phyloP scores from a whole-genome alignment of 2,329 filamentous ascomycete genomes.

The Penicillium concentricum region DNA sequence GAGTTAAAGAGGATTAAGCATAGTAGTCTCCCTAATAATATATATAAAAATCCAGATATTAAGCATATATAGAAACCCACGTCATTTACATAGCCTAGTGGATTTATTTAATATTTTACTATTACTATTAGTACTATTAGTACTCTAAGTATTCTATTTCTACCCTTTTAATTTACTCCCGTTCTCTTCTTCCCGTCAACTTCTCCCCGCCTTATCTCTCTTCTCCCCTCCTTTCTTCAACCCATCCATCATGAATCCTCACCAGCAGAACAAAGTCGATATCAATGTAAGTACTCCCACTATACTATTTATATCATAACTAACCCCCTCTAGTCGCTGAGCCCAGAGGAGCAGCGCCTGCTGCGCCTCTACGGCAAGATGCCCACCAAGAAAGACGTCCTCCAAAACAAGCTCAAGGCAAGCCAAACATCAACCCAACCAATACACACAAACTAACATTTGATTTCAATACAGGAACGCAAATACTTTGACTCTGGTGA shows the following conservation, averaged over 20 bases:
- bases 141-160: too few relatives aligned
- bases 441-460: background rate
- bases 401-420: constrained; percentile 95
- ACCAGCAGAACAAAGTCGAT: constrained; percentile 98
- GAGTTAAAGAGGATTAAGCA: too few relatives aligned
- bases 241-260: constrained; percentile 74
- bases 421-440: constrained; percentile 1
- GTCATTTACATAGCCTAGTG: too few relatives aligned
- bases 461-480: constrained; percentile 64
- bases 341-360: constrained; percentile 91
- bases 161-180: too few relatives aligned
- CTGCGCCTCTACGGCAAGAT: constrained; percentile 98
- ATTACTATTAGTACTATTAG: background rate
- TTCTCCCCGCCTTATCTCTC: constrained; percentile 9
- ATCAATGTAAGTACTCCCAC: constrained; percentile 70
- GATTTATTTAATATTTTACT: too few relatives aligned
- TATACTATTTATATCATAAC: background rate
- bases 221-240: constrained; percentile 1
- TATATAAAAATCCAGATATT: too few relatives aligned
- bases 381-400: constrained; percentile 90
- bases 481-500: constrained; percentile 98
- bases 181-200: too few relatives aligned
- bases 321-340: constrained; percentile 66
- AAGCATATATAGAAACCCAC: too few relatives aligned
- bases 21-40: too few relatives aligned